Evolutionary conservation across 2,329 filamentous ascomycete genomes (phyloP).

Genomic region (Xylariaceae sp.): DNA sequence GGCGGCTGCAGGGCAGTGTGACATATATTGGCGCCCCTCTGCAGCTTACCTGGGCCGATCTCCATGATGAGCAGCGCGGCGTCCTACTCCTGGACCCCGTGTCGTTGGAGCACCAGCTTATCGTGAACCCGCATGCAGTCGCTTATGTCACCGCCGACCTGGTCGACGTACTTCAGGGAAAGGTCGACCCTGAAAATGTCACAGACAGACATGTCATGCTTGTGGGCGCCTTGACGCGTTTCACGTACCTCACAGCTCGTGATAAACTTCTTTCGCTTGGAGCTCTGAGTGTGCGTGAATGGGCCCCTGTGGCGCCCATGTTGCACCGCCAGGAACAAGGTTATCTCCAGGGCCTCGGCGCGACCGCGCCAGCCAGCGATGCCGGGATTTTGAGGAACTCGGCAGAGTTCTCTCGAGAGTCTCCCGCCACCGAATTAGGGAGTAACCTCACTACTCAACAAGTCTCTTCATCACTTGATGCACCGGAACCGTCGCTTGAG

Average conservation of each 20-base stretch:
- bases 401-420: not conserved
- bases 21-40: conserved; percentile 25
- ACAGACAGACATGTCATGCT: conserved; percentile 25
- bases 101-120: conserved; percentile 20
- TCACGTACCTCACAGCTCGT: conserved; percentile 20
- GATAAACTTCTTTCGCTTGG: conserved; percentile 21
- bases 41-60: conserved; percentile 26
- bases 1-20: conserved; percentile 18
- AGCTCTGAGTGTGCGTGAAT: conserved; percentile 22
- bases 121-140: conserved; percentile 22
- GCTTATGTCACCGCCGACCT: conserved; percentile 16
- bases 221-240: conserved; percentile 16
- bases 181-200: conserved; percentile 11
- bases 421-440: no score
- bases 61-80: conserved; percentile 21
- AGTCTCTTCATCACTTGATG: not conserved
- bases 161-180: conserved; percentile 15
- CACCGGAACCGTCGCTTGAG: not conserved
- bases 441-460: no score
- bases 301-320: conserved; percentile 12
- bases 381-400: not conserved
- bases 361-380: conserved; percentile 16
- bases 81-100: conserved; percentile 23
- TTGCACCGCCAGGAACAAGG: conserved; percentile 1
- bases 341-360: conserved; percentile 9